These are phyloP conservation scores for Croton laevigatus DNA, from an alignment of 441 rosid genomes.

Conservation along the genomic window DNA sequence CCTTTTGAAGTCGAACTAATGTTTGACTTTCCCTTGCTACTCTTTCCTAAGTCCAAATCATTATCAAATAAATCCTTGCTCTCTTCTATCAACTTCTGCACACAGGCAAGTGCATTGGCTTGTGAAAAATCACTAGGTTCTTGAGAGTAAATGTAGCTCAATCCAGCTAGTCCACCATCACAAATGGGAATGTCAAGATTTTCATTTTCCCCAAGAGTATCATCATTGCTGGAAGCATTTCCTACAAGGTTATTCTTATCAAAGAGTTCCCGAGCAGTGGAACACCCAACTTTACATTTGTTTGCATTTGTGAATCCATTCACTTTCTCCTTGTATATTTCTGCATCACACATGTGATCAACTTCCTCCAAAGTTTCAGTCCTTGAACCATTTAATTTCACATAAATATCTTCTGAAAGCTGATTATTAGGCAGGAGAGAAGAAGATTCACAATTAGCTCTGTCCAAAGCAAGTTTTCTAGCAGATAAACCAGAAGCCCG, in stretches of 20 bases:
- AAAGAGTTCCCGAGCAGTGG: constrained; percentile 62
- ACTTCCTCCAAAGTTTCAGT: constrained; percentile 27
- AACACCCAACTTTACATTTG: constrained; percentile 29
- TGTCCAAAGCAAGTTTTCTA: constrained; percentile 29
- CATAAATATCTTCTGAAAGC: constrained; percentile 36
- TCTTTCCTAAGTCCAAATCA: constrained; percentile 41
- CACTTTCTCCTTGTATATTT: constrained; percentile 25
- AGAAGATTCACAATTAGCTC: constrained; percentile 27
- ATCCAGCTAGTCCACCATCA: constrained; percentile 43
- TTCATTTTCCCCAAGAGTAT: constrained; percentile 33
- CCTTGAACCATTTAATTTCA: constrained; percentile 24
- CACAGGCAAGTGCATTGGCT: constrained; percentile 72
- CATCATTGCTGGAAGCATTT: constrained; percentile 20
- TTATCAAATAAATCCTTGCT: constrained; percentile 41
- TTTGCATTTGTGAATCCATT: constrained; percentile 33
- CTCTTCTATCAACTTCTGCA: constrained; percentile 69
- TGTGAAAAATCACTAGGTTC: constrained; percentile 91
- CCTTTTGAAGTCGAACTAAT: constrained; percentile 49
- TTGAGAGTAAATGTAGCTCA: constrained; percentile 86
- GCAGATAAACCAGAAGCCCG: constrained; percentile 72
- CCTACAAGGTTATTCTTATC: constrained; percentile 33
- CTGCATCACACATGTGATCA: constrained; percentile 28
- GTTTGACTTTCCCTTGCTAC: constrained; percentile 36
- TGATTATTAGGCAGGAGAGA: constrained; percentile 26
- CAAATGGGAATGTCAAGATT: constrained; percentile 25